Base-by-base conservation (phyloP, 192 early-diverging fungal species). In the Backusella liffmaniae region DNA sequence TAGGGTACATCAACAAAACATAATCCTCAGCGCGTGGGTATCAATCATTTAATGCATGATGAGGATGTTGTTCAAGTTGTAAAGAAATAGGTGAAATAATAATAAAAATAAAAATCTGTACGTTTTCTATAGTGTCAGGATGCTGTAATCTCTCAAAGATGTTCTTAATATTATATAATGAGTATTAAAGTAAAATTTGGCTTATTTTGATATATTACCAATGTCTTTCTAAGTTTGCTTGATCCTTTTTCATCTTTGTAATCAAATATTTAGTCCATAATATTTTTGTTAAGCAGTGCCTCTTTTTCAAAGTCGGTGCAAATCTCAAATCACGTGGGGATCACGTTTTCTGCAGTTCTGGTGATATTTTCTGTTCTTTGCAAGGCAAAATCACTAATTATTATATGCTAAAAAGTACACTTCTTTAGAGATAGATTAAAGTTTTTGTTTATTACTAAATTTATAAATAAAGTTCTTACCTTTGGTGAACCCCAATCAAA, bases 21-120 rank as follows among this genome's bases (percentile, higher is more conserved):
- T 85, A 96, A 91, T 78, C 98, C 98, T 34, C 98, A 99, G 83
- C 91, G 95, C 73, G 98, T 96, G 3, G 97, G 97, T 5, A 80
- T 97, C 23, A 78, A 82, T 9, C 96, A 97, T 74, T 73, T 91
- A 62, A 87, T 96, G 36, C 89, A 97, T 62, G 94, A 98, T 84
- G 97, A 97, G 76, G 98, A 99, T 84, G 96, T 99, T 32, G 91
- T 99, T 41, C 90, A 93, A 79, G 88, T 93, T 70, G 91, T 93
- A 18, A 92, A 87, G 81, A 93, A 91, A 80, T 77, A 77, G 67
- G n/a, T n/a, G 7, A 35, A 37, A 16, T 53, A 18, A 32, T 32
- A 32, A 32, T 32, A 32, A 32, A 32, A 3, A 32, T 32, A 32
- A 32, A 36, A 72, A 34, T 12, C n/a, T 12, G 21, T 29, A 5